A percentile compares a stretch with the other conserved stretches of the same genome.
phyloP scores from a whole-genome alignment of 2,329 filamentous ascomycete genomes.

The Botrytis sinoallii region DNA sequence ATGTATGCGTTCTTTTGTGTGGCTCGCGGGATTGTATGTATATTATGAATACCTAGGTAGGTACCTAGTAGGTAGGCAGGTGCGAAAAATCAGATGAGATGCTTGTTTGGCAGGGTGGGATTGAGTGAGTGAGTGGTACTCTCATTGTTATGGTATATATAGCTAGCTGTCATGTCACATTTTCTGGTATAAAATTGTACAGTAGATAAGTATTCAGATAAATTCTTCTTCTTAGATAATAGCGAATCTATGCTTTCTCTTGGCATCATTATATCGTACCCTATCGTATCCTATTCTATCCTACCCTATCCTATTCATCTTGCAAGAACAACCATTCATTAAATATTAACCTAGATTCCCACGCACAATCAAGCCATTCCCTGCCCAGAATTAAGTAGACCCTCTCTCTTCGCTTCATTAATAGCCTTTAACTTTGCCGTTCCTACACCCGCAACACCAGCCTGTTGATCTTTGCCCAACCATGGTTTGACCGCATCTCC shows the following conservation, averaged over 20 bases:
- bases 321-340: neutral
- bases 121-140: too few species aligned
- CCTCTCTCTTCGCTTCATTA: constrained; percentile 47
- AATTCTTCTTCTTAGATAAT: neutral
- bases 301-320: too few species aligned
- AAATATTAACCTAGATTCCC: neutral
- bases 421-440: constrained; percentile 78
- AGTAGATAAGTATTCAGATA: neutral
- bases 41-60: too few species aligned
- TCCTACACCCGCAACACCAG: constrained; percentile 73
- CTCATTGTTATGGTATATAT: neutral
- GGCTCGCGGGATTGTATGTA: too few species aligned
- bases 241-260: neutral
- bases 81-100: too few species aligned
- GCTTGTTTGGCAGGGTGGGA: too few species aligned
- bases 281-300: neutral
- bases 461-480: constrained; percentile 83
- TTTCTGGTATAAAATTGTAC: neutral
- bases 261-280: neutral
- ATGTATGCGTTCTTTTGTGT: too few species aligned
- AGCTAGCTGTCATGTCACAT: neutral
- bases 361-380: constrained; percentile 1
- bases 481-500: constrained; percentile 94
- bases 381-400: constrained; percentile 21
- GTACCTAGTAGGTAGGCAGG: too few species aligned